Evolutionary conservation across 805 yeast species (phyloP), one percentile per base, ranked within the genome.

Genomic region (Metschnikowia baotianmanensis): DNA sequence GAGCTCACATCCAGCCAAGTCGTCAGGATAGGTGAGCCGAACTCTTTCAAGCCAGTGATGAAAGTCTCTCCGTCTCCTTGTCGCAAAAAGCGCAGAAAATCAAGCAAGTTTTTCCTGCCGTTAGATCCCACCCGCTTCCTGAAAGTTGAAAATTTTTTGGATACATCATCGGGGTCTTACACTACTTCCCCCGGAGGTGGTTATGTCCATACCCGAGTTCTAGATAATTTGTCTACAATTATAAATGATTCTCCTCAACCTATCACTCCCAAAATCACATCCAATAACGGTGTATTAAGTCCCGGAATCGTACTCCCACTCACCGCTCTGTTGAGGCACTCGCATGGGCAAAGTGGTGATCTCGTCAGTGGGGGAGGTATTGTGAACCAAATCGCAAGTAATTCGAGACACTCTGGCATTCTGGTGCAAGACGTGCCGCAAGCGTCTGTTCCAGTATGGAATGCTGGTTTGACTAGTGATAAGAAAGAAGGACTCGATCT

Each of bases 41-140:
- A 70, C 45, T 53, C 64, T 32, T 69, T 59, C 55, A 69, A 71
- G 6, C 73, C 75, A 2, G 48, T 69, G 40, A 67, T 70, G 73
- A 59, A 66, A 51, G 74, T 70, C 7, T 55, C 62, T 22, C 71
- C 72, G 15, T 34, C 60, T 24, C 28, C 38, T 12, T 40, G 19
- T 18, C 46, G 46, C 18, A 37, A 36, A 31, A 40, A 33, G 29
- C 40, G 45, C 28, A 32, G 48, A 22, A 44, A 40, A 31, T 40
- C 43, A 9, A 40, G 36, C 32, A 28, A 22, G 17, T 26, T 39
- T 17, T 26, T 23, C 8, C 41, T 32, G 41, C 40, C 40, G 13
- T 24, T 35, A 25, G 34, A 34, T 8, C 20, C 32, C 10, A 17
- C 27, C 15, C 20, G 33, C n/a, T 11, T 34, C 32, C 21, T 38